A percentile compares a stretch with the other conserved stretches of the same genome.
Conservation (phyloP, 148 eudicot species). For the Rhododendron vialii region DNA sequence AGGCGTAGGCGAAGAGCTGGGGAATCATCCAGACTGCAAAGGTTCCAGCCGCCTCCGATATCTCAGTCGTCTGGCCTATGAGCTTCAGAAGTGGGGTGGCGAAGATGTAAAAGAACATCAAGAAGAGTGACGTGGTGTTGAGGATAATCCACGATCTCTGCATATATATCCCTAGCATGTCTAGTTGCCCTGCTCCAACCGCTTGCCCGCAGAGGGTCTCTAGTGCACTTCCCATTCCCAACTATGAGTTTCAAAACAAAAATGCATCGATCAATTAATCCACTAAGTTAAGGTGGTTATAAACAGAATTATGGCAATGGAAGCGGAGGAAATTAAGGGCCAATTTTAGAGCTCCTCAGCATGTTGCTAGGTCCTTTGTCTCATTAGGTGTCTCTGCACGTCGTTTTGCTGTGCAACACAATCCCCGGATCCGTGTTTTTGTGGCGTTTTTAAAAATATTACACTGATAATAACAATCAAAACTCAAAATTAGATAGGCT, state of each 20-base stretch:
- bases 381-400: too few relatives aligned
- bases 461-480: too few relatives aligned
- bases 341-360: too few relatives aligned
- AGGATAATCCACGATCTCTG: conserved; percentile 62
- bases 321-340: too few relatives aligned
- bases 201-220: conserved; percentile 68
- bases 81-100: conserved; percentile 30
- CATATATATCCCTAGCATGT: conserved; percentile 49
- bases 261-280: too few relatives aligned
- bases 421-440: too few relatives aligned
- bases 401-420: too few relatives aligned
- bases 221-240: conserved; percentile 54
- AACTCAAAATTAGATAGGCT: too few relatives aligned
- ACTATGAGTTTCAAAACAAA: conserved; percentile 2
- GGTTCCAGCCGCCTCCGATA: conserved; percentile 39
- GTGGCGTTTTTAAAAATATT: too few relatives aligned
- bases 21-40: conserved; percentile 52
- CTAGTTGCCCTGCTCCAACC: conserved; percentile 35
- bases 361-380: too few relatives aligned
- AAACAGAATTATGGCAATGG: too few relatives aligned
- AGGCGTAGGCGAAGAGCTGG: conserved; percentile 57
- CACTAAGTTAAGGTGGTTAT: neutral
- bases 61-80: conserved; percentile 38
- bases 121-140: conserved; percentile 14
- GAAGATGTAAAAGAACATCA: conserved; percentile 30